Conservation (phyloP, 257 asterid species). For the Cordia subcordata region DNA sequence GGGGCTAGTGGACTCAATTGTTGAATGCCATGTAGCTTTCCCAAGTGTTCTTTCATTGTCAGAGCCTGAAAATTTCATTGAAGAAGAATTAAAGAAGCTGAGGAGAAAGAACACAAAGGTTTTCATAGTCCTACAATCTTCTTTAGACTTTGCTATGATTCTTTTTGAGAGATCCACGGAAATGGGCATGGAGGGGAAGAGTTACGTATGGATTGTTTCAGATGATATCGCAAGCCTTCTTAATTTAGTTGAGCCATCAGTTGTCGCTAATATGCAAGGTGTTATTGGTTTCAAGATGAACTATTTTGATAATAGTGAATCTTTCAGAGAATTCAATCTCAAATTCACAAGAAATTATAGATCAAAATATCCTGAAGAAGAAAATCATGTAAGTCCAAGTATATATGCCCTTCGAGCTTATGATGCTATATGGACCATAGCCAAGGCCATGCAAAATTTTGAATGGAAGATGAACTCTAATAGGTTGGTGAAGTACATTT, state of each 20-base stretch:
- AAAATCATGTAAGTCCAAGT: slow-evolving; percentile 35
- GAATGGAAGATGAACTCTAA: slow-evolving; percentile 34
- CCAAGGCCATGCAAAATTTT: slow-evolving; percentile 31
- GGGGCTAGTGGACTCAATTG: slow-evolving; percentile 5
- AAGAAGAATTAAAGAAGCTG: slow-evolving; percentile 26
- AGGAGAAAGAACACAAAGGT: slow-evolving; percentile 14
- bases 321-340: slow-evolving; percentile 21
- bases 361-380: slow-evolving; percentile 25
- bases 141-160: slow-evolving; percentile 33
- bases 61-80: slow-evolving; percentile 7
- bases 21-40: slow-evolving; percentile 17
- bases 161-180: slow-evolving; percentile 35
- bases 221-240: slow-evolving; percentile 35
- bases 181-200: slow-evolving; percentile 43
- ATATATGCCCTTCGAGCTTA: slow-evolving; percentile 39
- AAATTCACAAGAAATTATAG: slow-evolving; percentile 31
- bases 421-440: slow-evolving; percentile 31
- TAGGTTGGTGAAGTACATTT: slow-evolving; percentile 10
- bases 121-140: slow-evolving; percentile 34
- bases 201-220: slow-evolving; percentile 38
- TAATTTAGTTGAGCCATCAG: slow-evolving; percentile 35
- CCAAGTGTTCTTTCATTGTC: not conserved
- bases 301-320: slow-evolving; percentile 4
- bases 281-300: slow-evolving; percentile 38
- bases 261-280: slow-evolving; percentile 41